Evolutionary conservation across 2,329 filamentous ascomycete genomes (phyloP).

Genomic region (Claviceps purpurea): DNA sequence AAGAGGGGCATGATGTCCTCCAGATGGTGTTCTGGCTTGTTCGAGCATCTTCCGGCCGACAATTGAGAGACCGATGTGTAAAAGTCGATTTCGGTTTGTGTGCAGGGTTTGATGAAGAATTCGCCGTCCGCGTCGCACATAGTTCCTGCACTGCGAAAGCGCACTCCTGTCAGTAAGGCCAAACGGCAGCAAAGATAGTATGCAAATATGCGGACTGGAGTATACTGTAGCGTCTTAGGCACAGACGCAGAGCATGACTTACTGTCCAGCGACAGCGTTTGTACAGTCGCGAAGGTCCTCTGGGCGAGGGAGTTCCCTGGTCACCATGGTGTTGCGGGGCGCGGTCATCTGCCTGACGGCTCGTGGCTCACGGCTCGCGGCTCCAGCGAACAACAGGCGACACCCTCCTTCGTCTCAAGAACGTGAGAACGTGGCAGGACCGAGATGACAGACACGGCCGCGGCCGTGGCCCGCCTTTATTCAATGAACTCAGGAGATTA

Average conservation of each 20-base stretch:
- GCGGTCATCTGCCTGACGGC: background rate
- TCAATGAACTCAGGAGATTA: background rate
- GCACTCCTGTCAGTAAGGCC: background rate
- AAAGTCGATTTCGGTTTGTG: conserved; percentile 70
- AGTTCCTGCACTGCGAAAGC: conserved; percentile 61
- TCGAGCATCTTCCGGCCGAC: conserved; percentile 46
- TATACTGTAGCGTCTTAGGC: background rate
- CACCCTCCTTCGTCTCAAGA: background rate
- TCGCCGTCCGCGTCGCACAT: conserved; percentile 71
- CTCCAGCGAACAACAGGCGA: background rate
- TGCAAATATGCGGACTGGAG: background rate
- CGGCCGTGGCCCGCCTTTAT: background rate
- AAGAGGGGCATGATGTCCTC: conserved; percentile 71
- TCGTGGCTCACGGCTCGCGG: too few relatives aligned
- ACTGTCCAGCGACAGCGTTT: conserved; percentile 76
- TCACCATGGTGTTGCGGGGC: conserved; percentile 11
- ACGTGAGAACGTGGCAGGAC: background rate
- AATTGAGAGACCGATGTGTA: conserved; percentile 48
- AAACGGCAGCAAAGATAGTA: background rate
- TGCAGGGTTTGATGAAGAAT: conserved; percentile 91
- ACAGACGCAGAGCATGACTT: conserved; percentile 25
- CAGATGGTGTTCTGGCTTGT: conserved; percentile 35
- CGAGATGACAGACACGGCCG: background rate
- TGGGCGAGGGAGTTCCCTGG: conserved; percentile 36
- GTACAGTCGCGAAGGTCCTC: conserved; percentile 55